Evolutionary conservation across 1,284 basidiomycete genomes (phyloP), one percentile per base, ranked within the genome.

Genomic region (Trichosporon sp.): DNA sequence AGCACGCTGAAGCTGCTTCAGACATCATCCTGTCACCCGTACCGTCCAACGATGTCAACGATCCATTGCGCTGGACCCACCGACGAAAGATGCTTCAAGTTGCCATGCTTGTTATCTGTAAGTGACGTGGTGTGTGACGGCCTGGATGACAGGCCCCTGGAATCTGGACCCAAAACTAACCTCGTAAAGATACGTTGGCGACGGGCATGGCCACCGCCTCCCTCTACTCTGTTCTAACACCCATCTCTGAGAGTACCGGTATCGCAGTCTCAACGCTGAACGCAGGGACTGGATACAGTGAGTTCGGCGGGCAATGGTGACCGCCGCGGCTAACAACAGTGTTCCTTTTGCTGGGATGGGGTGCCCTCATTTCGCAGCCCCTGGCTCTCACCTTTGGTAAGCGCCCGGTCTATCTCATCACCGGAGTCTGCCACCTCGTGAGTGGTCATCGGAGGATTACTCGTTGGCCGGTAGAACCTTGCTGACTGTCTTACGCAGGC

Each of bases 281-380:
- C 59, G 71, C 68, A 0, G 77, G 77, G 0, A 76, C 76, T 0
- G 77, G 77, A 8, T 73, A 72, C 70, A 70, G 71, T 70, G 71
- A 68, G 72, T 70, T 26, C 8, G 43, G 43, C 43, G 43, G 43
- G 43, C 43, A n/a, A 11, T 16, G 26, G 2, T 26, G 26, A 26
- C 26, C 26, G 26, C 26, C 26, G 16, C 4, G 12, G 46, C 71
- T 68, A 8, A 67, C 66, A 1, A 0, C 67, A 74, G 75, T 74
- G 71, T 74, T 74, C 67, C 71, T 77, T 4, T 65, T 77, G 19
- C 73, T 77, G n/a, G 77, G 77, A 5, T 75, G 76, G 70, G 76
- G 76, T 10, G 75, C 75, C 2, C 68, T 78, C 5, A 68, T 78
- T 56, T 73, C 72, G 5, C 75, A 77, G 38, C 76, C 77, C 4